A percentile compares a stretch with the other conserved stretches of the same genome.
These are phyloP conservation scores for Thuja plicata DNA, from an alignment of 83 land plant species.

Conservation along the genomic window DNA sequence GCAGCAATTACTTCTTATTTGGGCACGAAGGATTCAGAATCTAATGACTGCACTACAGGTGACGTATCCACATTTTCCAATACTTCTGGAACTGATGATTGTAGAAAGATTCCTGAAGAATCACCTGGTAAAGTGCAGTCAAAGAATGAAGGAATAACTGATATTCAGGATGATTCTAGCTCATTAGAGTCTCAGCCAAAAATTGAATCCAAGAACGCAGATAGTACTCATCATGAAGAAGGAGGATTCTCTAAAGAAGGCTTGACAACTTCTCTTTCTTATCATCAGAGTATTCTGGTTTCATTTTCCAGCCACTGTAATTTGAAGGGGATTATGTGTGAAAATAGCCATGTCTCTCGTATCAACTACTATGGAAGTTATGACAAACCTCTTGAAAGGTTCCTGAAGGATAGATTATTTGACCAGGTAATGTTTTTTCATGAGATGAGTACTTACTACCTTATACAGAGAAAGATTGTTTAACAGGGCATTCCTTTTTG, in stretches of 20 bases:
- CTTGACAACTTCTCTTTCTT: slow-evolving; percentile 58
- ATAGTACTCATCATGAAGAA: slow-evolving; percentile 11
- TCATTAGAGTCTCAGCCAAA: background rate
- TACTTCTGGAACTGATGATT: background rate
- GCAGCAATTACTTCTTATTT: background rate
- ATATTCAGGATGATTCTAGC: background rate
- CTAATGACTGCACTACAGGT: background rate
- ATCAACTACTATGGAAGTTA: slow-evolving; percentile 92
- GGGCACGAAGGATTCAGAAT: background rate
- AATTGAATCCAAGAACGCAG: slow-evolving; percentile 1
- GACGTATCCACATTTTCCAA: slow-evolving; percentile 5
- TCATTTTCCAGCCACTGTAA: slow-evolving; percentile 76
- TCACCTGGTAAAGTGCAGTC: background rate
- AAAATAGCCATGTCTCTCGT: slow-evolving; percentile 70
- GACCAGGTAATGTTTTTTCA: slow-evolving; percentile 52
- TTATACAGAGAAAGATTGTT: slow-evolving; percentile 57
- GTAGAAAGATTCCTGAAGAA: background rate
- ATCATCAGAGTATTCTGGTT: slow-evolving; percentile 89
- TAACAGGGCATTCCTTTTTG: slow-evolving; percentile 56
- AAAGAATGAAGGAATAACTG: slow-evolving; percentile 12
- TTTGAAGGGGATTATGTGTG: slow-evolving; percentile 77
- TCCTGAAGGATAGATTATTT: slow-evolving; percentile 77
- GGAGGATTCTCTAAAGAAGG: slow-evolving; percentile 45
- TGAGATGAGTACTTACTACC: background rate
- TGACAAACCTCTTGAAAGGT: slow-evolving; percentile 95